Base-by-base conservation (phyloP, 345 rosid species). In the Pistacia vera region DNA sequence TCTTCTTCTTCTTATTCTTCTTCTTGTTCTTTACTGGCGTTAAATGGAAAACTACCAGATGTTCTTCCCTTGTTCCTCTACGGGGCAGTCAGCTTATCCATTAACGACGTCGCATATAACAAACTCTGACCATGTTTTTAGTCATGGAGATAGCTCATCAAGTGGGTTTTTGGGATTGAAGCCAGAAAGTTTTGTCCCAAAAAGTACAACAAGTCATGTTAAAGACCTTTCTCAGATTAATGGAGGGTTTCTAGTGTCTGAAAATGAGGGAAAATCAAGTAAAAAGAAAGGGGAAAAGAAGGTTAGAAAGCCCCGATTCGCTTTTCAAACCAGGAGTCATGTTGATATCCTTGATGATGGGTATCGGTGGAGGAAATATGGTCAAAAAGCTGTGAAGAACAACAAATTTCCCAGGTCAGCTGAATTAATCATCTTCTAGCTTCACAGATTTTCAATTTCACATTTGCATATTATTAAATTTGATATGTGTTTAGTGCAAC, bases 291-390 rank as follows among this genome's bases (percentile, higher is more conserved):
- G 68, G 25, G 81, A 76, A 63, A 86, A 86, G 88, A 87, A 87
- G 86, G 70, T 77, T 2, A 85, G 66, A 66, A 81, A 80, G 82
- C 86, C 89, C 0, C 87, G 79, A 56, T 83, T 77, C 74, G 95
- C 95, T 46, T 90, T 90, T 66, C 95, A 88, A 78, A 90, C 94
- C 3, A 83, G 90, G 81, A 90, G 88, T 49, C 92, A 83, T 6
- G 90, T 88, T 59, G 94, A 90, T 82, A 81, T 88, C 58, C 84
- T 90, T 2, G 94, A 90, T 61, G 94, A 90, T 81, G 94, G 94
- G 35, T 90, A 90, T 81, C 83, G 92, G 3, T 90, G 94, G 94
- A 84, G 94, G 82, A 90, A 90, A 72, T 90, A 90, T 41, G 95
- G 95, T 0, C 95, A 90, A 60, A 90, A 90, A 66, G 91, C 91